These are phyloP conservation scores for Fusarium sp. DNA, from an alignment of 2,329 filamentous ascomycete species.

Conservation along the genomic window DNA sequence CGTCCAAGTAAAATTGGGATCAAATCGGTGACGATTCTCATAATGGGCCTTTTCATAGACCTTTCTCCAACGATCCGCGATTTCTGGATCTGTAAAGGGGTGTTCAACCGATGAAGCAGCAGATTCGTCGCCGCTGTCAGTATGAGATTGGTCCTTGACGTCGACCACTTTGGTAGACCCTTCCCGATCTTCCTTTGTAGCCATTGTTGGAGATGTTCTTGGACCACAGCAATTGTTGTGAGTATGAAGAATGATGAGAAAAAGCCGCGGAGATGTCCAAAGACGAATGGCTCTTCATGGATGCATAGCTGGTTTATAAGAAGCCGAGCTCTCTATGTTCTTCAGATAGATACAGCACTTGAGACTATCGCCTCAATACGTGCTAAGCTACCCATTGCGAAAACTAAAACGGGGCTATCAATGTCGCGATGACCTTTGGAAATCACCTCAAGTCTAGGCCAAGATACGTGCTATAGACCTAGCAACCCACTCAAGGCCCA, in stretches of 20 bases:
- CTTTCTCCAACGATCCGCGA: conserved; percentile 65
- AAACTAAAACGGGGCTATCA: conserved; percentile 14
- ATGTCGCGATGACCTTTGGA: conserved; percentile 45
- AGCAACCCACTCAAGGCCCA: conserved; percentile 1
- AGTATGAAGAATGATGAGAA: not conserved
- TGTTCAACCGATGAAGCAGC: conserved; percentile 50
- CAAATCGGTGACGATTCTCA: conserved; percentile 72
- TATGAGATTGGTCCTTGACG: conserved; percentile 18
- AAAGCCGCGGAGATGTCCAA: conserved; percentile 37
- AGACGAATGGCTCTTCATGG: conserved; percentile 6
- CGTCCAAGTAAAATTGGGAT: conserved; percentile 59
- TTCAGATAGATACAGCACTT: too few relatives aligned
- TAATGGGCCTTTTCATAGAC: conserved; percentile 68
- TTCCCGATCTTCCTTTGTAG: conserved; percentile 13
- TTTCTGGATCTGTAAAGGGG: conserved; percentile 62
- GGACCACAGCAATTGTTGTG: not conserved
- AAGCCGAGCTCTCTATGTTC: not conserved
- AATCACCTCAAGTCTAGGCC: conserved; percentile 44
- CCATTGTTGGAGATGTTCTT: conserved; percentile 26
- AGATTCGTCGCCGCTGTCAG: conserved; percentile 43
- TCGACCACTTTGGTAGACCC: conserved; percentile 32
- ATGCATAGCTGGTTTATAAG: conserved; percentile 45
- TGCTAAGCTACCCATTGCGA: not conserved
- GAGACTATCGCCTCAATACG: not conserved
- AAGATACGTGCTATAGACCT: conserved; percentile 4